Evolutionary conservation across 1,284 basidiomycete genomes (phyloP).

Genomic region (Tranzscheliella williamsii): DNA sequence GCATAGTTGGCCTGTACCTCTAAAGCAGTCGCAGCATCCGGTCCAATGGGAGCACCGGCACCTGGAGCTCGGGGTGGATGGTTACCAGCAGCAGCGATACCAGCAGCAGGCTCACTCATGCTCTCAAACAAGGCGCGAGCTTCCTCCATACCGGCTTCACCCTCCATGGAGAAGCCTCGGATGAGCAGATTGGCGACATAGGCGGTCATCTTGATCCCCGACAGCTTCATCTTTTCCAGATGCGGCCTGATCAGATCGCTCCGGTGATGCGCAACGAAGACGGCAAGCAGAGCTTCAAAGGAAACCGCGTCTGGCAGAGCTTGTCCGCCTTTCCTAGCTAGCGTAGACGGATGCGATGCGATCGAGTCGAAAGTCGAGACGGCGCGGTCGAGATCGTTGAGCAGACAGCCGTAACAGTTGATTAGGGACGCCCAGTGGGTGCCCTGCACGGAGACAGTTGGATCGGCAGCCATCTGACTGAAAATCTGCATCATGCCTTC

Average conservation of each 20-base stretch:
- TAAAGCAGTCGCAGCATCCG: constrained; percentile 1
- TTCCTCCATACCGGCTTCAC: constrained; percentile 66
- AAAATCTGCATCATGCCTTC: constrained; percentile 76
- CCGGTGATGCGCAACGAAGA: constrained; percentile 77
- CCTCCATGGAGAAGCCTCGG: constrained; percentile 71
- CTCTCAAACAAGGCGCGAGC: constrained; percentile 72
- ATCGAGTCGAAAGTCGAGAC: constrained; percentile 80
- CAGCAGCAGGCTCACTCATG: constrained; percentile 81
- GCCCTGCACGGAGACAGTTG: constrained; percentile 71
- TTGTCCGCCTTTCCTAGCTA: constrained; percentile 38
- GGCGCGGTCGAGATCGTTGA: constrained; percentile 77
- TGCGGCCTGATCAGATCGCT: constrained; percentile 78
- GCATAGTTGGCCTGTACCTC: neutral
- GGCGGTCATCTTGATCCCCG: constrained; percentile 83
- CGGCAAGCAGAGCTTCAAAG: constrained; percentile 89
- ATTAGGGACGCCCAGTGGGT: constrained; percentile 91
- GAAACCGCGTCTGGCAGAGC: constrained; percentile 77
- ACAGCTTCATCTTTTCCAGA: constrained; percentile 69
- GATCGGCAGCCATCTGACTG: constrained; percentile 67
- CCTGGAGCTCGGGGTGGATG: constrained; percentile 67
- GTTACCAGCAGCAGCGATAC: constrained; percentile 86
- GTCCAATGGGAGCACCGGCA: constrained; percentile 59
- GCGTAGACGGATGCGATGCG: constrained; percentile 62
- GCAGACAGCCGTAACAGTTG: constrained; percentile 82
- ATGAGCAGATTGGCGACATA: constrained; percentile 94